Evolutionary conservation across 164 flowering plant species (phyloP).

Genomic region (Berberis thunbergii): DNA sequence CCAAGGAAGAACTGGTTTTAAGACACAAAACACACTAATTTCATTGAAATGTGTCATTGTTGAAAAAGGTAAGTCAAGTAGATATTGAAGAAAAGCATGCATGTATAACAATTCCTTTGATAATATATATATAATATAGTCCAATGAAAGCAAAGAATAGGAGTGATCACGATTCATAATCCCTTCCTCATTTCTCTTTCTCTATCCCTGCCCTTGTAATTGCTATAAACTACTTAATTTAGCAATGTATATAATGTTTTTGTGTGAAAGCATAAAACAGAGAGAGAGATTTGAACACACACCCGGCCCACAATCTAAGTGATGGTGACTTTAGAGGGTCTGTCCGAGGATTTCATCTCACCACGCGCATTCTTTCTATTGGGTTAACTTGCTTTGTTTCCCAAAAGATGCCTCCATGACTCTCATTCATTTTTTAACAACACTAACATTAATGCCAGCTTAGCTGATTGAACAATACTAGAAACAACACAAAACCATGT

Average conservation of each 20-base stretch:
- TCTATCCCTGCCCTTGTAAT: background rate
- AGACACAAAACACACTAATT: too few species aligned
- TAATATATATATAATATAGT: too few species aligned
- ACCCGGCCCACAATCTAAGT: background rate
- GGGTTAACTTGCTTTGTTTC: background rate
- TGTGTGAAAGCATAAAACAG: background rate
- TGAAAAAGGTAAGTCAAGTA: too few species aligned
- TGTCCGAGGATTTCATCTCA: conserved; percentile 8
- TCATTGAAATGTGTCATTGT: too few species aligned
- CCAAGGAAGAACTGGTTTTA: too few species aligned
- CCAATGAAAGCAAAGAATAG: too few species aligned
- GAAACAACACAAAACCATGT: background rate
- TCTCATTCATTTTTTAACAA: background rate
- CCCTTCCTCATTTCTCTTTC: too few species aligned
- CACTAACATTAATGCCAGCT: too few species aligned
- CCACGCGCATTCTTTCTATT: conserved; percentile 5
- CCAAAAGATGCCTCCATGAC: background rate
- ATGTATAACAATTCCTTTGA: too few species aligned
- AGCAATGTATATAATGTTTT: background rate
- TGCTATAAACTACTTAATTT: background rate
- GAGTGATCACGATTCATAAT: too few species aligned
- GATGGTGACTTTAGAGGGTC: conserved; percentile 1
- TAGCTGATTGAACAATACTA: too few species aligned
- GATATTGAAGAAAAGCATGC: too few species aligned
- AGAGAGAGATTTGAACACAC: background rate